Conservation (phyloP, 768 basidiomycete species). For the Lenzites betulinus region DNA sequence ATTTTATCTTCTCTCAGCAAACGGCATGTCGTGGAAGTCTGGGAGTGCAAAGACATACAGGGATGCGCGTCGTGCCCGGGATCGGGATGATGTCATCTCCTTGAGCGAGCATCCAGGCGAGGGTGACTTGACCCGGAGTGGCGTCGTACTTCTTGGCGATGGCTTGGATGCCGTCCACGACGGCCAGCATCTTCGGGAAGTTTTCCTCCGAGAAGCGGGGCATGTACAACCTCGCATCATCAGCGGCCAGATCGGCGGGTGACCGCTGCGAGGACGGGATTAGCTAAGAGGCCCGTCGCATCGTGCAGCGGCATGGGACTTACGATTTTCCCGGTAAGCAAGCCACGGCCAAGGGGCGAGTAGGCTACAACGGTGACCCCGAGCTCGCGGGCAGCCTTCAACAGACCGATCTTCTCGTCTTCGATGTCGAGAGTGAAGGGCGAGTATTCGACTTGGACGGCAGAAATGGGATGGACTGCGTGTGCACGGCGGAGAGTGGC, state of each 20-base stretch:
- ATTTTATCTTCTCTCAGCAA: conserved; percentile 10
- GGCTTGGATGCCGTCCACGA: conserved; percentile 33
- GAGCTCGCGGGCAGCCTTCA: conserved; percentile 43
- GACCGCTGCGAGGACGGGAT: conserved; percentile 23
- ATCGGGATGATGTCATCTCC: conserved; percentile 30
- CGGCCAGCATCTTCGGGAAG: conserved; percentile 46
- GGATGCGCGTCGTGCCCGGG: conserved; percentile 23
- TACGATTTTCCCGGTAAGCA: conserved; percentile 32
- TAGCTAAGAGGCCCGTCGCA: neutral
- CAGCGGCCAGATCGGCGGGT: conserved; percentile 33
- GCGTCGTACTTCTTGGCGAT: conserved; percentile 37
- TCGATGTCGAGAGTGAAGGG: conserved; percentile 48
- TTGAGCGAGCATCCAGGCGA: conserved; percentile 32
- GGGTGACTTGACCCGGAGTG: conserved; percentile 34
- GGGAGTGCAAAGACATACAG: neutral
- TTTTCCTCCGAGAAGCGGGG: conserved; percentile 39
- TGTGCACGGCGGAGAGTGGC: conserved; percentile 32
- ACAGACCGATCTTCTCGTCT: conserved; percentile 39
- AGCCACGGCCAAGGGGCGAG: conserved; percentile 37
- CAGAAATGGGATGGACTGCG: conserved; percentile 46
- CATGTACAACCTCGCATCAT: conserved; percentile 30
- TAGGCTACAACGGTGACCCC: conserved; percentile 51
- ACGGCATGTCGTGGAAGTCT: too few species aligned
- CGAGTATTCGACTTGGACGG: conserved; percentile 47
- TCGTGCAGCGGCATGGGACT: neutral